These are phyloP conservation scores for Sequoiadendron giganteum DNA, from an alignment of 75 land plant genomes.

Conservation along the genomic window DNA sequence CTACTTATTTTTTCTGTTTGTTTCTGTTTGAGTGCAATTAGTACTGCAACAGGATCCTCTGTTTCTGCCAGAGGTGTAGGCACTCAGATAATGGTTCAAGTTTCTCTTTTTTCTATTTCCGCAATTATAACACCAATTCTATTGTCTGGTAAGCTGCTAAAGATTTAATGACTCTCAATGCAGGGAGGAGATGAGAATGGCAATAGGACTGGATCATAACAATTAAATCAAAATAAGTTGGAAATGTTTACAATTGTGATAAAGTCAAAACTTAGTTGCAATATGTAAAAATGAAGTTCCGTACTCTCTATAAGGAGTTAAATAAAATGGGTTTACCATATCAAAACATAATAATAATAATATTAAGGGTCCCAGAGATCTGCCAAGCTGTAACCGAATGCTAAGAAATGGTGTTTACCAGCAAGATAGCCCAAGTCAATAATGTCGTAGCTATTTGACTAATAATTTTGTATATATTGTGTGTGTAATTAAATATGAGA, in stretches of 20 bases:
- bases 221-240: background rate
- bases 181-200: background rate
- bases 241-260: background rate
- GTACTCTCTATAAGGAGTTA: background rate
- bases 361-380: background rate
- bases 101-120: background rate
- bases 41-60: background rate
- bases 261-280: background rate
- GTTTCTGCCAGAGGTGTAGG: background rate
- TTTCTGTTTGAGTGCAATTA: background rate
- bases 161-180: background rate
- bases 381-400: background rate
- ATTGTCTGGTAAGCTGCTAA: background rate
- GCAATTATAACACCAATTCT: background rate
- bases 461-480: background rate
- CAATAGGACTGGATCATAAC: background rate
- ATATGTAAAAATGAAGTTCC: background rate
- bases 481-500: background rate
- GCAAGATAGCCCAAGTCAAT: background rate
- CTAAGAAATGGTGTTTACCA: background rate
- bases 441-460: background rate
- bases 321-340: background rate
- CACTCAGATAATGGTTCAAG: background rate
- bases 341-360: background rate
- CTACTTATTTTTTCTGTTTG: background rate